phyloP scores from a whole-genome alignment of 768 basidiomycete genomes.

The Suillus spraguei region DNA sequence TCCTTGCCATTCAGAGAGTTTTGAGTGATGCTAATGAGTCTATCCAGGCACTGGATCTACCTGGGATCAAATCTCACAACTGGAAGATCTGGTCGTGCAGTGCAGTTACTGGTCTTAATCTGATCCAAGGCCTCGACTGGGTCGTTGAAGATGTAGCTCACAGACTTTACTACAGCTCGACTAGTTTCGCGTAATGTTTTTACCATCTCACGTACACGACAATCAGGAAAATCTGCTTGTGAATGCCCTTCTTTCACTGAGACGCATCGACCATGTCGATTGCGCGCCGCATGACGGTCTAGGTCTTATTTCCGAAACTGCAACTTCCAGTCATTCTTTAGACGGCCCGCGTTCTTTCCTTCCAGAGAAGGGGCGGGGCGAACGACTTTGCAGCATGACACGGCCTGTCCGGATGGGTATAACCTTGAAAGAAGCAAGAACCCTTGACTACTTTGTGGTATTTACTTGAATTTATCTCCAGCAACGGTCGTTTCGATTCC shows the following conservation, averaged over 20 bases:
- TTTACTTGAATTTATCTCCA: background rate
- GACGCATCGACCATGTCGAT: background rate
- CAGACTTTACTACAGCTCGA: conserved; percentile 80
- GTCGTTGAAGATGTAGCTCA: conserved; percentile 86
- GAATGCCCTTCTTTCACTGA: conserved; percentile 1
- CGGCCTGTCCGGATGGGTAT: background rate
- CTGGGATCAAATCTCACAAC: conserved; percentile 80
- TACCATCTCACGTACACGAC: background rate
- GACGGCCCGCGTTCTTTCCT: background rate
- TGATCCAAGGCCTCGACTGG: conserved; percentile 90
- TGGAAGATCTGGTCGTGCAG: conserved; percentile 94
- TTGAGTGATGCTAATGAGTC: conserved; percentile 1
- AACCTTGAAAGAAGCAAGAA: conserved; percentile 4
- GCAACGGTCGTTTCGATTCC: background rate
- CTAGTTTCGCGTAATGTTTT: conserved; percentile 17
- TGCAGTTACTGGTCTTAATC: conserved; percentile 85
- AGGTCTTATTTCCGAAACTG: background rate
- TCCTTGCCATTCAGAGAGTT: conserved; percentile 9
- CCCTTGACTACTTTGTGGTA: background rate
- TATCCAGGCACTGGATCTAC: conserved; percentile 78
- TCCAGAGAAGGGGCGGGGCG: conserved; percentile 1
- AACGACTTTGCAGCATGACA: background rate
- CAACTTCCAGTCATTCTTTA: background rate
- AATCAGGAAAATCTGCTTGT: background rate
- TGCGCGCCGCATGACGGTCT: background rate